Conservation (phyloP, 2,329 filamentous ascomycete genomes). For the Blastomyces silverae region DNA sequence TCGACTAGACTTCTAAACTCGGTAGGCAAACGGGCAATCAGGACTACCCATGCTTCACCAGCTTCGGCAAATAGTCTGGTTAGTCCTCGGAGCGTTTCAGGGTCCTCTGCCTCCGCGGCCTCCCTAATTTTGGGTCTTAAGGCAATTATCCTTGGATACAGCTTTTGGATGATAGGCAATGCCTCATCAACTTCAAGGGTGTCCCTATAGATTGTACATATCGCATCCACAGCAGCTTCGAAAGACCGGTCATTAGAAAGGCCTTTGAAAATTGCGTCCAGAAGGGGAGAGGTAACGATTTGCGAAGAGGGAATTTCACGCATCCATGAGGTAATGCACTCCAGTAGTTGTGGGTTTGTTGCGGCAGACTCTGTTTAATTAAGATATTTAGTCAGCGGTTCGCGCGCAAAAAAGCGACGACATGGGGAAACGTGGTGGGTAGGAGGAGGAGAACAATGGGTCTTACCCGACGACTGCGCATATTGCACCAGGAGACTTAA, state of each 20-base stretch:
- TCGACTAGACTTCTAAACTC: slow-evolving; percentile 84
- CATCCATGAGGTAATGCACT: slow-evolving; percentile 95
- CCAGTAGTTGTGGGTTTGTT: slow-evolving; percentile 81
- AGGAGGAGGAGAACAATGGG: not conserved
- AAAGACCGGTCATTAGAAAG: slow-evolving; percentile 66
- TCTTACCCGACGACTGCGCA: slow-evolving; percentile 75
- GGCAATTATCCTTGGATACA: slow-evolving; percentile 73
- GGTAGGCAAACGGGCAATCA: slow-evolving; percentile 74
- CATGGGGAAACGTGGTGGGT: not conserved
- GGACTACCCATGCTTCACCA: slow-evolving; percentile 87
- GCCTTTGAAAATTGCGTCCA: slow-evolving; percentile 73
- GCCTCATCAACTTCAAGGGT: slow-evolving; percentile 91
- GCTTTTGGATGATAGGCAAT: slow-evolving; percentile 67
- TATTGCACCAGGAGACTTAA: slow-evolving; percentile 83
- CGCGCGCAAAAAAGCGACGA: not conserved
- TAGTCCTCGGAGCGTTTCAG: slow-evolving; percentile 76
- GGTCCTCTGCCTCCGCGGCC: slow-evolving; percentile 71
- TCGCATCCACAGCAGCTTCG: slow-evolving; percentile 81
- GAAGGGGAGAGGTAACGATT: slow-evolving; percentile 76
- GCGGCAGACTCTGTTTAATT: slow-evolving; percentile 59
- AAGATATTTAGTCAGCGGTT: slow-evolving; percentile 7
- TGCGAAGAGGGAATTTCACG: slow-evolving; percentile 80
- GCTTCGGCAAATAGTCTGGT: slow-evolving; percentile 89
- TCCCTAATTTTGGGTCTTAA: slow-evolving; percentile 69
- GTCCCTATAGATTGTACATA: slow-evolving; percentile 86